These are phyloP conservation scores for Cercis canadensis DNA, from an alignment of 306 rosid genomes.

Conservation along the genomic window DNA sequence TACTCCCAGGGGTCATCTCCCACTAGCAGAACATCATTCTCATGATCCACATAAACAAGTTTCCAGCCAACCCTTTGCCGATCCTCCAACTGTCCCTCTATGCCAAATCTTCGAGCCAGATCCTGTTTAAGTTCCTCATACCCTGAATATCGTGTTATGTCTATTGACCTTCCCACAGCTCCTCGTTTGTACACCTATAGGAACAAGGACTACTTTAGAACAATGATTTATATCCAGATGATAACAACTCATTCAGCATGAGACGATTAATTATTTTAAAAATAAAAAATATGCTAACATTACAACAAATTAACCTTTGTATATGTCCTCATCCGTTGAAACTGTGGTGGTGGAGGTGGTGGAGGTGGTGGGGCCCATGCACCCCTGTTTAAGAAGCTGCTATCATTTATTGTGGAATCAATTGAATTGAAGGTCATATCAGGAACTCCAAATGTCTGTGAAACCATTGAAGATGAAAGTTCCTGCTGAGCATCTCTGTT, in stretches of 20 bases:
- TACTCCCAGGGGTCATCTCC: constrained; percentile 99
- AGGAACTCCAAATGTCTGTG: constrained; percentile 90
- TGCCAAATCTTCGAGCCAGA: constrained; percentile 90
- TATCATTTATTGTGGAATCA: constrained; percentile 79
- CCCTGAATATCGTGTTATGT: constrained; percentile 79
- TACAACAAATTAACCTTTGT: constrained; percentile 68
- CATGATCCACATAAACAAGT: constrained; percentile 95
- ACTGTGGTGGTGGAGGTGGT: constrained; percentile 65
- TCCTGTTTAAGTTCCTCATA: constrained; percentile 92
- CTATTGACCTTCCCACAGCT: constrained; percentile 98
- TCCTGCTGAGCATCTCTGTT: constrained; percentile 82
- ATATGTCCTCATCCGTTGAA: constrained; percentile 89
- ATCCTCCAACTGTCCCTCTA: constrained; percentile 95
- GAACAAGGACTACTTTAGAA: constrained; percentile 34
- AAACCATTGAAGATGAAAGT: constrained; percentile 88
- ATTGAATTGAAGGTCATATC: constrained; percentile 87
- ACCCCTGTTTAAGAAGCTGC: constrained; percentile 67
- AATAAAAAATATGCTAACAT: constrained; percentile 14
- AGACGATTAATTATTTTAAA: neutral
- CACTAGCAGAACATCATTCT: constrained; percentile 83
- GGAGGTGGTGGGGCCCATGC: constrained; percentile 82
- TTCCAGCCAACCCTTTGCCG: constrained; percentile 92
- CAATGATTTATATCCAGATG: neutral
- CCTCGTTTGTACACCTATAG: constrained; percentile 93
- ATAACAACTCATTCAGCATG: neutral